Evolutionary conservation across 2,329 filamentous ascomycete genomes (phyloP).

Genomic region (Lachnellula suecica): DNA sequence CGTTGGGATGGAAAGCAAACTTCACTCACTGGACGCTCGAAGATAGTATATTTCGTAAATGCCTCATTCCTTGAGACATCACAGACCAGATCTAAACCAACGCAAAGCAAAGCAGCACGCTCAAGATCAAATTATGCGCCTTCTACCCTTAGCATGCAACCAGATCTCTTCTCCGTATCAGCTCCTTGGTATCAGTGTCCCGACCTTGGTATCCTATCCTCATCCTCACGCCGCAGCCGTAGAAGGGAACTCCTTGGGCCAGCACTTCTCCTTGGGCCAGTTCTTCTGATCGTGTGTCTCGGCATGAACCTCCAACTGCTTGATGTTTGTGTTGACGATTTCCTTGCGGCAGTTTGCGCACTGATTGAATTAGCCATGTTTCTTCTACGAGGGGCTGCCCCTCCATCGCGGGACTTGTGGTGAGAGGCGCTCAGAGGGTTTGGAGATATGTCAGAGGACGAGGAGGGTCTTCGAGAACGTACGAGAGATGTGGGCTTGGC

Average conservation of each 20-base stretch:
- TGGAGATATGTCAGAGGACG: background rate
- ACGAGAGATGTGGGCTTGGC: slow-evolving; percentile 51
- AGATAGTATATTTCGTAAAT: background rate
- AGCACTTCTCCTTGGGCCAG: slow-evolving; percentile 60
- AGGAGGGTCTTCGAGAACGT: slow-evolving; percentile 20
- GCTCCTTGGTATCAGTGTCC: no score
- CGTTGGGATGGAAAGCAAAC: no score
- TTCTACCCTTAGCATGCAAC: background rate
- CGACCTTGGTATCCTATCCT: background rate
- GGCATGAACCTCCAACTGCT: slow-evolving; percentile 53
- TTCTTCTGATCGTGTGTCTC: slow-evolving; percentile 46
- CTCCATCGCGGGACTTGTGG: no score
- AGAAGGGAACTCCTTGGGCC: slow-evolving; percentile 47
- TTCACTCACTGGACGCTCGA: background rate
- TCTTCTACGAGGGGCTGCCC: no score
- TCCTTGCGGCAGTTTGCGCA: slow-evolving; percentile 52
- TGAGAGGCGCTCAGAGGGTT: no score
- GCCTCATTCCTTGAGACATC: background rate
- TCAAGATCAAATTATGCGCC: background rate
- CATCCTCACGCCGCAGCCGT: slow-evolving; percentile 1
- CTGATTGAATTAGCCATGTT: slow-evolving; percentile 27
- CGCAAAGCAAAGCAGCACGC: background rate
- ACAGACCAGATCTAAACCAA: background rate
- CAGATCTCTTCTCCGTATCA: slow-evolving; percentile 1
- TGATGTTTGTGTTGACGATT: slow-evolving; percentile 49